These are phyloP conservation scores for Monilinia fructicola DNA, from an alignment of 2,329 filamentous ascomycete species.

Conservation along the genomic window DNA sequence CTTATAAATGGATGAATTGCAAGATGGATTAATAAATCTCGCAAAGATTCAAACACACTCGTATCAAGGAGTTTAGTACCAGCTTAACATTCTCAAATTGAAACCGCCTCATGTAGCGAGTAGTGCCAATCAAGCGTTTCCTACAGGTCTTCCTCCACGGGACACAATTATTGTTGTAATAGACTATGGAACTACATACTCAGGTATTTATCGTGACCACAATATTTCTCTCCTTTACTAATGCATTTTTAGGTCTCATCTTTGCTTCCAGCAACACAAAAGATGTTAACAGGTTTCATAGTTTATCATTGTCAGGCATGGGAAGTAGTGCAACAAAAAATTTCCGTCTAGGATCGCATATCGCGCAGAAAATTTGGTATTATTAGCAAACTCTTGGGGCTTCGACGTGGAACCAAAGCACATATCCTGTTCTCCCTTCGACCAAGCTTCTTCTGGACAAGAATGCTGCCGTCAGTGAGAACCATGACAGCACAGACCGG, in stretches of 20 bases:
- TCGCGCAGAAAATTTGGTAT: constrained; percentile 21
- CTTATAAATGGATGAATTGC: too few species aligned
- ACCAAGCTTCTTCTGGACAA: constrained; percentile 36
- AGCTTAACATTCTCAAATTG: neutral
- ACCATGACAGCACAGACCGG: constrained; percentile 26
- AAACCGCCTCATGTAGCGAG: accelerated
- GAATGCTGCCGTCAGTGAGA: constrained; percentile 23
- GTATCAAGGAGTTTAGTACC: too few species aligned
- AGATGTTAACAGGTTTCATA: too few species aligned
- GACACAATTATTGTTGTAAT: constrained; percentile 34
- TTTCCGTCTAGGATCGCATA: constrained; percentile 32
- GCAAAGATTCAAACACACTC: neutral
- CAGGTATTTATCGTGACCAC: constrained; percentile 23
- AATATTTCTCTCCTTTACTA: neutral
- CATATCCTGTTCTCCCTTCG: constrained; percentile 35
- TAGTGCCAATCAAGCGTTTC: neutral
- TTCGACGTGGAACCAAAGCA: constrained; percentile 28
- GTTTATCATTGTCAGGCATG: too few species aligned
- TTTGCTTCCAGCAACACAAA: constrained; percentile 25
- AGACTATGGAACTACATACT: constrained; percentile 36
- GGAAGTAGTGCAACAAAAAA: constrained; percentile 15
- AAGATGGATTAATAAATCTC: too few species aligned
- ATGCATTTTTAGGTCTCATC: constrained; percentile 21
- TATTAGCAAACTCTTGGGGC: constrained; percentile 27
- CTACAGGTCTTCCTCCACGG: neutral